A percentile compares a stretch with the other conserved stretches of the same genome.
Conservation (phyloP, 495 filamentous ascomycete genomes). For the Penicillium paxilli region DNA sequence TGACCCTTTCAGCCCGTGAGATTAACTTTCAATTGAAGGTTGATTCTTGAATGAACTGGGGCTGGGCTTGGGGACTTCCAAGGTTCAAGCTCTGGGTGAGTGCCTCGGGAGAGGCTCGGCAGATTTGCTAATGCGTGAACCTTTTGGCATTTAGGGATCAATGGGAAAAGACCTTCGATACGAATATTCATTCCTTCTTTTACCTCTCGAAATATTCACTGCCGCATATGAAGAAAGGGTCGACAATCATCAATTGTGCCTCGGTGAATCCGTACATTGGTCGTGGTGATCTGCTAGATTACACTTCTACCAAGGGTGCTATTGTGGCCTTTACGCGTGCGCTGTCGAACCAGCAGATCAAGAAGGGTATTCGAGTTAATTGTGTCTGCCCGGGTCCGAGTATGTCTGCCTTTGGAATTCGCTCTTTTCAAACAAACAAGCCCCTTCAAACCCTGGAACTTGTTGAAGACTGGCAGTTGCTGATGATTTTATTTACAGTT, state of each 20-base stretch:
- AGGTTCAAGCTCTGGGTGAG: no score
- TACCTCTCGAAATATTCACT: constrained; percentile 77
- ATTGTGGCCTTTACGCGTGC: constrained; percentile 80
- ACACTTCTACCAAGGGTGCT: constrained; percentile 81
- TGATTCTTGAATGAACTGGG: no score
- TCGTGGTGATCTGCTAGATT: constrained; percentile 80
- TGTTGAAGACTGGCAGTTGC: no score
- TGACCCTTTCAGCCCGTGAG: not conserved
- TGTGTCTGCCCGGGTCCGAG: constrained; percentile 74
- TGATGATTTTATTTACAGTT: constrained; percentile 38
- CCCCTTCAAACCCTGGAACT: no score
- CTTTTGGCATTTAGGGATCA: constrained; percentile 56
- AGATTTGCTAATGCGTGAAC: not conserved
- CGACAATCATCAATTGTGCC: constrained; percentile 82
- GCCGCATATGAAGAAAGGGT: constrained; percentile 72
- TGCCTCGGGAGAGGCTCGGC: not conserved
- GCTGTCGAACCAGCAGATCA: constrained; percentile 71
- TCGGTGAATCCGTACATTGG: constrained; percentile 82
- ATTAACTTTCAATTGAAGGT: no score
- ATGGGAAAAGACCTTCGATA: constrained; percentile 74
- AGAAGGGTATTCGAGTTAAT: constrained; percentile 78
- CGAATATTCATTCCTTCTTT: constrained; percentile 74
- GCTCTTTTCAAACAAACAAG: no score
- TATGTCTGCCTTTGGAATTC: constrained; percentile 24
- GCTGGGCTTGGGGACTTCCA: no score